These are phyloP conservation scores for Coemansia sp. DNA, from an alignment of 192 early-diverging fungal species.

Conservation along the genomic window DNA sequence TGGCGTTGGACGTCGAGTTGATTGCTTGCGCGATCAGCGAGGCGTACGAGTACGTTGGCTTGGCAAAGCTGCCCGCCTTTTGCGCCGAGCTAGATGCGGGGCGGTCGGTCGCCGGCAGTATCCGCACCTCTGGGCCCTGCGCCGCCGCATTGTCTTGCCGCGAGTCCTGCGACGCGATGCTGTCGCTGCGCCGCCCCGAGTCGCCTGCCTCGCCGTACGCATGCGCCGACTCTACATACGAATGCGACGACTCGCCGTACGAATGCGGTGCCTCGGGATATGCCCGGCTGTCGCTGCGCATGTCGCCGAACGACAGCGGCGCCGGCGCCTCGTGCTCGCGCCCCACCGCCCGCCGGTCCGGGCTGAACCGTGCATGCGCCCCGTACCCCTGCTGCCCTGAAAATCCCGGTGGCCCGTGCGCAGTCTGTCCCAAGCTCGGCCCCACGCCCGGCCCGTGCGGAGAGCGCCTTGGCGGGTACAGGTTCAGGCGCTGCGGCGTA, in stretches of 20 bases:
- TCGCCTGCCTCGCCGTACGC: not conserved
- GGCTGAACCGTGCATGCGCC: constrained; percentile 1
- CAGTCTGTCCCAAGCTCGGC: not conserved
- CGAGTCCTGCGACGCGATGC: constrained; percentile 2
- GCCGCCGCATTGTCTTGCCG: not conserved
- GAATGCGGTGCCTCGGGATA: not conserved
- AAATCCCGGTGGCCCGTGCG: constrained; percentile 9
- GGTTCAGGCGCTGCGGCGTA: constrained; percentile 52
- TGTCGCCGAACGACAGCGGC: constrained; percentile 34
- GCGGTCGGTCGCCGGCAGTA: constrained; percentile 43
- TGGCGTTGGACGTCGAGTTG: constrained; percentile 65
- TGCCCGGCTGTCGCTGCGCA: constrained; percentile 7
- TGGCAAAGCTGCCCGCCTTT: constrained; percentile 23
- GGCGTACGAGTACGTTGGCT: constrained; percentile 87
- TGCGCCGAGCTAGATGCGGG: constrained; percentile 11
- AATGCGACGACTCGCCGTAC: not conserved
- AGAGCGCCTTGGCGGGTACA: constrained; percentile 14
- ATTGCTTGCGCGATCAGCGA: constrained; percentile 90
- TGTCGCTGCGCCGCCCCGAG: not conserved
- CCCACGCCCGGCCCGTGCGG: too few species aligned
- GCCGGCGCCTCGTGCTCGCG: constrained; percentile 26
- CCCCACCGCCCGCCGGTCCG: not conserved
- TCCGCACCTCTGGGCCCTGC: constrained; percentile 23
- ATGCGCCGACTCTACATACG: too few species aligned
- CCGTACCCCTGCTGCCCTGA: not conserved